Percentiles rank a stretch among this genome's conserved stretches.
These are phyloP conservation scores for Fusarium longipes DNA, from an alignment of 2,329 filamentous ascomycete species.

Conservation along the genomic window DNA sequence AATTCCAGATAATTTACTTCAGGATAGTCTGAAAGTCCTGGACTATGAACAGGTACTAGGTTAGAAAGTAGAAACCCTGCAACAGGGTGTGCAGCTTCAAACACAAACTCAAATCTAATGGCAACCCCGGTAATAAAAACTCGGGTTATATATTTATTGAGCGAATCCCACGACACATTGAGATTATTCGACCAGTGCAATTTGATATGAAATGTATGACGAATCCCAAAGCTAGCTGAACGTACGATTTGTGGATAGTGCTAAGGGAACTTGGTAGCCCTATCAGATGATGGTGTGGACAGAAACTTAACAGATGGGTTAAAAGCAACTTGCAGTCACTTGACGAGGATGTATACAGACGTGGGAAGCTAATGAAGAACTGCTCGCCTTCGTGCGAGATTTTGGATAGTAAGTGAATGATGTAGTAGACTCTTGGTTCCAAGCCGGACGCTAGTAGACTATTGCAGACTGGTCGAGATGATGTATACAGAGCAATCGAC, in stretches of 20 bases:
- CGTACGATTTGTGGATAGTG: neutral
- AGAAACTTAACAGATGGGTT: neutral
- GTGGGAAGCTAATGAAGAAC: neutral
- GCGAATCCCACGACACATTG: neutral
- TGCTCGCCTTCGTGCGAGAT: too few species aligned
- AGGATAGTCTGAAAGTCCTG: neutral
- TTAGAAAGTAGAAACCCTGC: too few species aligned
- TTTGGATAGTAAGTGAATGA: neutral
- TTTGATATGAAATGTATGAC: neutral
- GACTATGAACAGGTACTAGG: neutral
- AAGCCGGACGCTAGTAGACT: neutral
- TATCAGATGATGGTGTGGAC: conserved; percentile 16
- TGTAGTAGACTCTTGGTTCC: neutral
- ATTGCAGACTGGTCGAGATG: neutral
- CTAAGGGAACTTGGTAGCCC: conserved; percentile 18
- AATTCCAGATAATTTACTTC: neutral
- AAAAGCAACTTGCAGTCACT: neutral
- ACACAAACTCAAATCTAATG: neutral
- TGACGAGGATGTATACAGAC: neutral
- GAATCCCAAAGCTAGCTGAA: neutral
- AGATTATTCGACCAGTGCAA: neutral
- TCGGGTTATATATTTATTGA: neutral
- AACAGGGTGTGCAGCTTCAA: neutral
- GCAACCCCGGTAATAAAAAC: neutral
- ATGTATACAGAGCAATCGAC: neutral